phyloP scores from a whole-genome alignment of 73 alveolate species.

The Stentor coeruleus region DNA sequence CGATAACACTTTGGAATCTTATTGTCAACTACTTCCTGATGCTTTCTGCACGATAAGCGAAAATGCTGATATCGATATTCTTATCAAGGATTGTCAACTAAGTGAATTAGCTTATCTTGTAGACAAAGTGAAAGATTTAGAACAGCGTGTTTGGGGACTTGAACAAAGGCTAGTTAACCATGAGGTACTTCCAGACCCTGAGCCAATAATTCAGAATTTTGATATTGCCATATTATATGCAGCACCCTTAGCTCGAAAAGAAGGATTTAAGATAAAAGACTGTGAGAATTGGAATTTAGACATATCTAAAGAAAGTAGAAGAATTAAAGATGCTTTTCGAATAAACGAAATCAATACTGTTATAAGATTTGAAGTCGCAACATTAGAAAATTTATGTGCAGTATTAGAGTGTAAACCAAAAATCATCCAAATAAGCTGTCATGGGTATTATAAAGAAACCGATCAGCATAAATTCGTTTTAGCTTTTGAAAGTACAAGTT shows the following conservation, averaged over 20 bases:
- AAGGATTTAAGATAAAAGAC: constrained; percentile 24
- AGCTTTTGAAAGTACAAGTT: constrained; percentile 52
- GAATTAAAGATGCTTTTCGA: constrained; percentile 27
- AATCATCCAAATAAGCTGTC: constrained; percentile 63
- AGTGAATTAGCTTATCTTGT: constrained; percentile 13
- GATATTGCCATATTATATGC: constrained; percentile 57
- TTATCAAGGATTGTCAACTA: not conserved
- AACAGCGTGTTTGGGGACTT: constrained; percentile 8
- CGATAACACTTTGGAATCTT: not conserved
- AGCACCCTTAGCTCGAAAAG: constrained; percentile 51
- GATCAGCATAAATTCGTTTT: constrained; percentile 28
- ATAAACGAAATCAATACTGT: constrained; percentile 30
- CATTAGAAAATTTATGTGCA: constrained; percentile 36
- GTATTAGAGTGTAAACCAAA: constrained; percentile 40
- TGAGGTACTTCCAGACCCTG: not conserved
- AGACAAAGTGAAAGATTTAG: constrained; percentile 14
- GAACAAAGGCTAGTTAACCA: not conserved
- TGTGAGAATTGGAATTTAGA: not conserved
- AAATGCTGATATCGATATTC: constrained; percentile 10
- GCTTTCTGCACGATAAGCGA: not conserved
- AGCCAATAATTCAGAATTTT: constrained; percentile 11
- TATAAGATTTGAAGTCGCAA: constrained; percentile 52
- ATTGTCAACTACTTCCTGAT: not conserved
- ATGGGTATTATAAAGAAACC: constrained; percentile 45
- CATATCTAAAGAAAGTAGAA: not conserved